These are phyloP conservation scores for Neonectria faginata DNA, from an alignment of 2,329 filamentous ascomycete species.

Conservation along the genomic window DNA sequence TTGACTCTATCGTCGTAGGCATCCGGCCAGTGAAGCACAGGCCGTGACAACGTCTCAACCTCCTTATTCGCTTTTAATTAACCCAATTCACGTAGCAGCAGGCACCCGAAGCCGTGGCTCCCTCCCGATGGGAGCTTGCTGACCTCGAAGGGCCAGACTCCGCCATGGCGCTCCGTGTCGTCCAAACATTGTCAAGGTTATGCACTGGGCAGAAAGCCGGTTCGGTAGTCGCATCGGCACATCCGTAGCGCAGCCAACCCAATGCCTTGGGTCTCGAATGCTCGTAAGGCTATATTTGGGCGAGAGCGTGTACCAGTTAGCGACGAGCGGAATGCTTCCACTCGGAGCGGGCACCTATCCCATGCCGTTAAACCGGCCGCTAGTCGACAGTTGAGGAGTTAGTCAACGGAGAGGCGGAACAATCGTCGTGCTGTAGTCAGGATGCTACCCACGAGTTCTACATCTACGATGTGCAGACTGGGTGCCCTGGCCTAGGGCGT, in stretches of 20 bases:
- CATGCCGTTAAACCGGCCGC: neutral
- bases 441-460: neutral
- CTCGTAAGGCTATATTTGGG: conserved; percentile 4
- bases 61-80: neutral
- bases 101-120: too few relatives aligned
- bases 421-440: too few relatives aligned
- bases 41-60: neutral
- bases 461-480: neutral
- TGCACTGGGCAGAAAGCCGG: neutral
- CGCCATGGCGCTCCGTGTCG: neutral
- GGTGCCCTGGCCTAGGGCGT: neutral
- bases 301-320: neutral
- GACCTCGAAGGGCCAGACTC: neutral
- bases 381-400: neutral
- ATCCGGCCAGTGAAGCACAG: too few relatives aligned
- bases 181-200: neutral
- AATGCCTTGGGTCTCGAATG: neutral
- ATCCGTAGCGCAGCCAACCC: neutral
- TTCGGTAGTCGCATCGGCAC: neutral
- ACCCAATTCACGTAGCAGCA: neutral
- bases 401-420: neutral
- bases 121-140: neutral
- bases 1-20: neutral
- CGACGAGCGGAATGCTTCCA: conserved; percentile 1
- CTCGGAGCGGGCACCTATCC: neutral